Conservation (phyloP, 805 yeast genomes). For the Yarrowia sp. region DNA sequence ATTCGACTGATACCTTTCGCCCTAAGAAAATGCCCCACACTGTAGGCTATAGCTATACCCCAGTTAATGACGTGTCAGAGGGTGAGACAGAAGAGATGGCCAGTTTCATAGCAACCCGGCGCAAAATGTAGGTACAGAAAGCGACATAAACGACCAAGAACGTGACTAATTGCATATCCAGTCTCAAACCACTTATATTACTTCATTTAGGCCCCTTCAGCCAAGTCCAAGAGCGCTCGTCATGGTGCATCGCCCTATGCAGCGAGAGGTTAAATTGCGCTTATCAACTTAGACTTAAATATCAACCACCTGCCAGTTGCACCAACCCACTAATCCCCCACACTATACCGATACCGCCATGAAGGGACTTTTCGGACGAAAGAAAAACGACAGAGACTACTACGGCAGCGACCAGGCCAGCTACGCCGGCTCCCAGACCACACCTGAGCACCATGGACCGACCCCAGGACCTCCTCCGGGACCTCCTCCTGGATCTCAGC, state of each 20-base stretch:
- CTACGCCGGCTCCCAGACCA: not conserved
- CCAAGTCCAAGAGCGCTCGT: not conserved
- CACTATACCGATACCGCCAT: not conserved
- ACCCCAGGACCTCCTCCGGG: slow-evolving; percentile 10
- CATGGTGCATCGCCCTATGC: slow-evolving; percentile 14
- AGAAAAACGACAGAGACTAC: slow-evolving; percentile 18
- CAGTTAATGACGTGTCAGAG: slow-evolving; percentile 3
- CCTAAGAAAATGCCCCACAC: not conserved
- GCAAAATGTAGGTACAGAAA: no score
- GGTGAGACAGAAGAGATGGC: not conserved
- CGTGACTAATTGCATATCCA: no score
- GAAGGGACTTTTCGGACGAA: slow-evolving; percentile 17
- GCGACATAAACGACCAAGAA: no score
- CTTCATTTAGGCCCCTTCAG: not conserved
- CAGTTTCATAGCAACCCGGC: no score
- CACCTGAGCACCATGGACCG: slow-evolving; percentile 2
- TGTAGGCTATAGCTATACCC: not conserved
- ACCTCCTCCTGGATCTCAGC: not conserved
- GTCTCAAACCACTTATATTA: no score
- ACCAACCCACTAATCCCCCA: not conserved
- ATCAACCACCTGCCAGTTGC: slow-evolving; percentile 1
- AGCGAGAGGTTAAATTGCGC: not conserved
- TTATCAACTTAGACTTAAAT: slow-evolving; percentile 12
- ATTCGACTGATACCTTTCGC: not conserved
- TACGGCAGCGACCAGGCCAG: slow-evolving; percentile 12